Evolutionary conservation across 371 early-diverging fungal genomes (phyloP).

Genomic region (Mucor irregularis): DNA sequence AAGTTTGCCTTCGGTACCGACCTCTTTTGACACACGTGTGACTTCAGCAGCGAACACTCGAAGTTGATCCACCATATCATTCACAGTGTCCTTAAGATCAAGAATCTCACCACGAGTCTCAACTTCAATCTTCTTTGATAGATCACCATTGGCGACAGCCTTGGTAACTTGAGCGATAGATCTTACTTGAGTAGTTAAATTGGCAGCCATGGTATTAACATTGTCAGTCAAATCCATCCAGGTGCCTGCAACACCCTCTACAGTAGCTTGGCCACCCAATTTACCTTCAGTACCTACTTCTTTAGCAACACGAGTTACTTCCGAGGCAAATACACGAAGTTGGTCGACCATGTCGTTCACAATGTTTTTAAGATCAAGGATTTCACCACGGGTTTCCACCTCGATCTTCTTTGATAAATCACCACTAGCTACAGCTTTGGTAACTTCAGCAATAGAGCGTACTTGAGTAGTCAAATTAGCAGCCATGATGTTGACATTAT

Average conservation of each 20-base stretch:
- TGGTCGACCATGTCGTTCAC: constrained; percentile 44
- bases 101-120: constrained; percentile 35
- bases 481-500: constrained; percentile 52
- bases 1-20: constrained; percentile 37
- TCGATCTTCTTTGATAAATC: constrained; percentile 38
- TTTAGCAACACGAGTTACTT: constrained; percentile 51
- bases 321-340: constrained; percentile 38
- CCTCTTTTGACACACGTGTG: constrained; percentile 39
- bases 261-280: constrained; percentile 52
- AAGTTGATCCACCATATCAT: constrained; percentile 41
- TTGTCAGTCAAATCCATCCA: constrained; percentile 54
- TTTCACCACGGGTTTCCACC: constrained; percentile 36
- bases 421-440: constrained; percentile 31
- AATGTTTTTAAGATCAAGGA: constrained; percentile 31
- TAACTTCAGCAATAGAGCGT: constrained; percentile 42
- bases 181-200: constrained; percentile 60
- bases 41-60: constrained; percentile 44
- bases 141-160: constrained; percentile 32
- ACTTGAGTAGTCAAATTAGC: constrained; percentile 58
- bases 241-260: constrained; percentile 38
- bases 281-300: constrained; percentile 49
- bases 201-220: constrained; percentile 52
- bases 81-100: constrained; percentile 33
- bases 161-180: constrained; percentile 38
- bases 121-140: constrained; percentile 34